These are phyloP conservation scores for Gracilaria vermiculophylla DNA, from an alignment of 23 red algal species.

Conservation along the genomic window DNA sequence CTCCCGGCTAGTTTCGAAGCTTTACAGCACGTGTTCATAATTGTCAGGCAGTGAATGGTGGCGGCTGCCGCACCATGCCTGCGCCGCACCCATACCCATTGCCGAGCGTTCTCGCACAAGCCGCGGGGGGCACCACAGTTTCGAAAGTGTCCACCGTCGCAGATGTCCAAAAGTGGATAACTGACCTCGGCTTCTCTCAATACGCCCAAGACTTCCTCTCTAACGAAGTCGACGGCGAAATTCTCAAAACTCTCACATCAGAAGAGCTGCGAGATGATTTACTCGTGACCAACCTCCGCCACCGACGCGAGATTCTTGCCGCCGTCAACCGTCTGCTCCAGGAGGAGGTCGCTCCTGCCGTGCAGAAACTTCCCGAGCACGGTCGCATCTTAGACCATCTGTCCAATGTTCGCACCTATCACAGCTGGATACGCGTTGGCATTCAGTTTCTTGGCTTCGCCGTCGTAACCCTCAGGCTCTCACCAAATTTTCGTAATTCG, in stretches of 20 bases:
- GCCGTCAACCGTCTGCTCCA: slow-evolving; percentile 39
- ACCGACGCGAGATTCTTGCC: slow-evolving; percentile 58
- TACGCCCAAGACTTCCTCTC: slow-evolving; percentile 56
- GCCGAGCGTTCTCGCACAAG: neutral
- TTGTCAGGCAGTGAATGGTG: too few relatives aligned
- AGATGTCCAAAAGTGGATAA: slow-evolving; percentile 70
- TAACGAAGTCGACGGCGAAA: slow-evolving; percentile 70
- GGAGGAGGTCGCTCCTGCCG: neutral
- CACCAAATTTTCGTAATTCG: slow-evolving; percentile 50
- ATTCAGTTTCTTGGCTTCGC: slow-evolving; percentile 79
- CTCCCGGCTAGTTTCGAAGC: too few relatives aligned
- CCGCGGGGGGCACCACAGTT: neutral
- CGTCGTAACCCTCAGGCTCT: slow-evolving; percentile 67
- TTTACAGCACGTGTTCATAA: too few relatives aligned
- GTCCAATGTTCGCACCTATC: slow-evolving; percentile 78
- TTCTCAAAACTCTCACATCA: slow-evolving; percentile 71
- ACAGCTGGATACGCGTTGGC: slow-evolving; percentile 77
- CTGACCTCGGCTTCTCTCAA: slow-evolving; percentile 29
- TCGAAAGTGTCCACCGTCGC: slow-evolving; percentile 21
- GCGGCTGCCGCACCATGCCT: too few relatives aligned
- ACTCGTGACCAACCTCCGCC: slow-evolving; percentile 50
- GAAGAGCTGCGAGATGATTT: slow-evolving; percentile 83
- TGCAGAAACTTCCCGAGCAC: slow-evolving; percentile 68
- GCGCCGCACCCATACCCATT: neutral
- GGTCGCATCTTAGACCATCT: slow-evolving; percentile 87